phyloP scores from a whole-genome alignment of 2,329 filamentous ascomycete species.

The Cordyceps cicadae region DNA sequence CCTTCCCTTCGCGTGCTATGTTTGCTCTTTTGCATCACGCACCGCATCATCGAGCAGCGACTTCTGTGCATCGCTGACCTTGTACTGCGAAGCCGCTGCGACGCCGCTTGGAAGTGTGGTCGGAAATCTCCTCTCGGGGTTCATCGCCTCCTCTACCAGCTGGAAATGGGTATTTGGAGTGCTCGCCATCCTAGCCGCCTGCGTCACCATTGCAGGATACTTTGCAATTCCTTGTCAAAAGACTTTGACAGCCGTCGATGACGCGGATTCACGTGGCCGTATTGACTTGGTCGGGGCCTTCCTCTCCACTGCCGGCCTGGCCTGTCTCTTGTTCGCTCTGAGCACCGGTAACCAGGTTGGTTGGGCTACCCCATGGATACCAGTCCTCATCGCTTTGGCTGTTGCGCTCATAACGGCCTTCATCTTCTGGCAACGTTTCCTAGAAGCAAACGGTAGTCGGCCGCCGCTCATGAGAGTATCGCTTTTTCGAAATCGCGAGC shows the following conservation, averaged over 20 bases:
- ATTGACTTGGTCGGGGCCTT: conserved; percentile 51
- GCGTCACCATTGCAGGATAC: conserved; percentile 42
- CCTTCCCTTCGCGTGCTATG: too few relatives aligned
- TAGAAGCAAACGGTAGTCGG: background rate
- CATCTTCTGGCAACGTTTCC: conserved; percentile 42
- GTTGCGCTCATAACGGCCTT: conserved; percentile 43
- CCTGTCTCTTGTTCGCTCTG: conserved; percentile 51
- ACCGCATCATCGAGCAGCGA: too few relatives aligned
- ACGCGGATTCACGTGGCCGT: background rate
- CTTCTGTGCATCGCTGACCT: background rate
- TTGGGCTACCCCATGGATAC: conserved; percentile 51
- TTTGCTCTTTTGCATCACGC: too few relatives aligned
- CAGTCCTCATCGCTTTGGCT: conserved; percentile 44
- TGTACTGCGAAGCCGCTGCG: conserved; percentile 35
- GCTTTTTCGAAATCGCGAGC: conserved; percentile 45
- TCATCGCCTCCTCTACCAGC: conserved; percentile 48
- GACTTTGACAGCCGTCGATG: background rate
- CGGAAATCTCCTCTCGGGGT: conserved; percentile 50
- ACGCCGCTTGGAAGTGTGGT: conserved; percentile 51
- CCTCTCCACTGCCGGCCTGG: conserved; percentile 46
- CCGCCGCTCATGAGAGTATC: conserved; percentile 45
- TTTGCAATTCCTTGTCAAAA: conserved; percentile 43
- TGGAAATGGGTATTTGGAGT: conserved; percentile 57
- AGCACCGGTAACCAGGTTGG: conserved; percentile 56
- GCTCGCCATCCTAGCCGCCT: conserved; percentile 44